These are phyloP conservation scores for Gnaphalium uliginosum DNA, from an alignment of 129 eudicot genomes.

Conservation along the genomic window DNA sequence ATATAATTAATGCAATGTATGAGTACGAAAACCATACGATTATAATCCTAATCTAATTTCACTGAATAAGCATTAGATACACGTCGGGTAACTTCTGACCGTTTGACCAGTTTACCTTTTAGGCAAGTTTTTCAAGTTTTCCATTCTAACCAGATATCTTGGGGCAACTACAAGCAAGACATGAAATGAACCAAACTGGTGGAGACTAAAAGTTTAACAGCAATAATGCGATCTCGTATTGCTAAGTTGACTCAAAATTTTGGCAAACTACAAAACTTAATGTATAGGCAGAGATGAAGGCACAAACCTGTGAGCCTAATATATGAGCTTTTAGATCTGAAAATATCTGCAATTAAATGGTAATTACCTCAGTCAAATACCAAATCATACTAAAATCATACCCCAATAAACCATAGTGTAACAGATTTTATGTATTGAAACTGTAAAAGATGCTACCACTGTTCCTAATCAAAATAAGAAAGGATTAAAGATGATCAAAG, in stretches of 20 bases:
- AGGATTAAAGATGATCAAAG: not conserved
- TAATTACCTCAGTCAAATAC: conserved; percentile 19
- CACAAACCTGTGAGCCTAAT: conserved; percentile 73
- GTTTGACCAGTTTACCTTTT: not conserved
- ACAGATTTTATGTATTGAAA: not conserved
- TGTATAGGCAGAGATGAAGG: conserved; percentile 1
- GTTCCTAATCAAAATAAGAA: not conserved
- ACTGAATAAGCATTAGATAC: too few relatives aligned
- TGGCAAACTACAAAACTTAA: not conserved
- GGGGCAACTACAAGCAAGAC: not conserved
- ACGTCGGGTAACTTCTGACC: not conserved
- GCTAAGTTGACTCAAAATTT: conserved; percentile 1
- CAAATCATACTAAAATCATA: not conserved
- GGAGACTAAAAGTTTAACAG: not conserved
- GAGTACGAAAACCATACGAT: too few relatives aligned
- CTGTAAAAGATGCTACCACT: not conserved
- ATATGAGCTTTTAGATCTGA: conserved; percentile 82
- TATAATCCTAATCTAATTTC: too few relatives aligned
- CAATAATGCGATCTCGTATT: not conserved
- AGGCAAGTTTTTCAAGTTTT: not conserved
- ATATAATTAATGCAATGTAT: too few relatives aligned
- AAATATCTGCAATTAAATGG: conserved; percentile 63
- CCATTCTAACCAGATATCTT: not conserved
- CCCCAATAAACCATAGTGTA: conserved; percentile 4
- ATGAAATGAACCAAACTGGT: not conserved